Conservation (phyloP, 1,139 yeast genomes). For the Torulaspora globosa region DNA sequence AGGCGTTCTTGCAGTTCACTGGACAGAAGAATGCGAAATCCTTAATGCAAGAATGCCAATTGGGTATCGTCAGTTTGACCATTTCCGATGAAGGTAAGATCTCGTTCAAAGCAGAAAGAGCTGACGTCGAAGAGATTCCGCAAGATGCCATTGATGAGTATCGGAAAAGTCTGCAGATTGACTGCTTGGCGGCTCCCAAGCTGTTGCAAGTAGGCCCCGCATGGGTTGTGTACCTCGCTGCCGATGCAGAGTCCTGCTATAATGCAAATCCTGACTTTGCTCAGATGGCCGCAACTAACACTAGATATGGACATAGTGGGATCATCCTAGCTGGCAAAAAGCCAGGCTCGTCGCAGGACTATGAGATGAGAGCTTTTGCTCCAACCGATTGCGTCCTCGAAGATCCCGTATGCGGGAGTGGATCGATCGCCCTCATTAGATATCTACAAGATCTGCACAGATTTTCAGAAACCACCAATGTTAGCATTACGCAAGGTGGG, state of each 20-base stretch:
- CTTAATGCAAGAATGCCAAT: constrained; percentile 43
- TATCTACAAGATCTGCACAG: constrained; percentile 29
- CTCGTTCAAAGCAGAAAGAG: constrained; percentile 28
- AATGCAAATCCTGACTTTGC: constrained; percentile 36
- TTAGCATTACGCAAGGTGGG: constrained; percentile 40
- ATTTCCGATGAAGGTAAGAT: constrained; percentile 22
- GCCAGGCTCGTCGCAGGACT: constrained; percentile 24
- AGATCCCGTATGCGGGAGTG: constrained; percentile 54
- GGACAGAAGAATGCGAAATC: constrained; percentile 35
- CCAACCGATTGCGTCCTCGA: constrained; percentile 40
- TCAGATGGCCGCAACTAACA: constrained; percentile 25
- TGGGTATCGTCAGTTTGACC: constrained; percentile 42
- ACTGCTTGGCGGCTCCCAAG: constrained; percentile 29
- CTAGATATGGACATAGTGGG: constrained; percentile 36
- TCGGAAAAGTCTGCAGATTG: constrained; percentile 25
- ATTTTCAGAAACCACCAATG: constrained; percentile 20
- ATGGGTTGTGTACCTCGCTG: constrained; percentile 41
- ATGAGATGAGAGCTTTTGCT: constrained; percentile 43
- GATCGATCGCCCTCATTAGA: constrained; percentile 40
- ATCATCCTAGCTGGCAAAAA: constrained; percentile 40
- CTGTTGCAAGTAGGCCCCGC: constrained; percentile 41
- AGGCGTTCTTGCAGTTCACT: constrained; percentile 41
- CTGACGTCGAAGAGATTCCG: constrained; percentile 26
- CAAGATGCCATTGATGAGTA: constrained; percentile 24
- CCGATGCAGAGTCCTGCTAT: constrained; percentile 36